phyloP scores from a whole-genome alignment of 495 filamentous ascomycete genomes.

The Talaromyces nanjingensis region DNA sequence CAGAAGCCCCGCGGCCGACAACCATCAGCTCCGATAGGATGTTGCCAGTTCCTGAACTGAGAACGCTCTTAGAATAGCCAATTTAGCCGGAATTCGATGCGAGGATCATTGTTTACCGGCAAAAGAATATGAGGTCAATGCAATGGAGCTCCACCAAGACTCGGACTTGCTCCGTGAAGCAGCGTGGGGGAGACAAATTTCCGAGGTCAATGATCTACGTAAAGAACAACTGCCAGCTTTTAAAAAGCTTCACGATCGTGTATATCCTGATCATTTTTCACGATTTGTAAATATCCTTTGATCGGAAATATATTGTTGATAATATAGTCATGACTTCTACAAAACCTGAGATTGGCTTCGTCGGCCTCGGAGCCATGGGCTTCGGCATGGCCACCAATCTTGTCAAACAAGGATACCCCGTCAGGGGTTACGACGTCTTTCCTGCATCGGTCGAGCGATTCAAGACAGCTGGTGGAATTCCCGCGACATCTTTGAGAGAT shows the following conservation, averaged over 20 bases:
- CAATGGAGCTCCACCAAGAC: background rate
- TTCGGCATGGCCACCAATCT: conserved; percentile 81
- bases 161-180: conserved; percentile 1
- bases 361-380: conserved; percentile 85
- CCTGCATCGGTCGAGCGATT: conserved; percentile 65
- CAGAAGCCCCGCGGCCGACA: background rate
- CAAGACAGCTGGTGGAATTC: conserved; percentile 54
- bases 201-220: background rate
- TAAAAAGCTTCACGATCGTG: background rate
- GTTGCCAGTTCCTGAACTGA: background rate
- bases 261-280: background rate
- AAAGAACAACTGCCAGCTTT: background rate
- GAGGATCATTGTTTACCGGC: background rate
- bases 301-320: background rate
- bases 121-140: background rate
- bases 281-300: background rate
- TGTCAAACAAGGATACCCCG: conserved; percentile 57
- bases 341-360: conserved; percentile 60
- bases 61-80: background rate
- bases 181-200: background rate
- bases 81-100: background rate
- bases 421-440: conserved; percentile 74
- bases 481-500: conserved; percentile 54
- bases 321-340: background rate
- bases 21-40: background rate